Conservation (phyloP, 2,329 filamentous ascomycete species). For the Ascocoryne sarcoides region DNA sequence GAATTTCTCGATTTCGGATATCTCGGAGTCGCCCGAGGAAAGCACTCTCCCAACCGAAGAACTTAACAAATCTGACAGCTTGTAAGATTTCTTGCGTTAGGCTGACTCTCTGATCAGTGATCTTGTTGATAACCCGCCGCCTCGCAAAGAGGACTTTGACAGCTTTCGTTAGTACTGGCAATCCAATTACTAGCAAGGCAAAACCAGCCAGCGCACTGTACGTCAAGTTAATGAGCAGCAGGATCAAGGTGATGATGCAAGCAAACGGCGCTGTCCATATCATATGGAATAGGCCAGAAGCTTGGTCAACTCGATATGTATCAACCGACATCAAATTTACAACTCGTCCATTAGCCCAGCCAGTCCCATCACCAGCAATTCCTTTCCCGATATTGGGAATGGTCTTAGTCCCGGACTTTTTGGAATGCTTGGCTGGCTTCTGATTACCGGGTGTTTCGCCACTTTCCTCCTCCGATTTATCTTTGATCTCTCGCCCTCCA, state of each 20-base stretch:
- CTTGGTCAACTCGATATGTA: conserved; percentile 85
- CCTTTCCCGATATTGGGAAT: conserved; percentile 36
- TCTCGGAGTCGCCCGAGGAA: conserved; percentile 70
- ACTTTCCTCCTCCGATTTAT: conserved; percentile 33
- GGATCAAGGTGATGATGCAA: conserved; percentile 66
- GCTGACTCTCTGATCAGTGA: conserved; percentile 86
- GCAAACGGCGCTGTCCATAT: conserved; percentile 79
- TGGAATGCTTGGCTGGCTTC: not conserved
- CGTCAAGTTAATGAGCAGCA: conserved; percentile 78
- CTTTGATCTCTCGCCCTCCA: conserved; percentile 51
- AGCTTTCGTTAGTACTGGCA: conserved; percentile 68
- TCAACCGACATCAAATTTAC: conserved; percentile 93
- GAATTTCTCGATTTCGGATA: conserved; percentile 69
- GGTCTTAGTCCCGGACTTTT: conserved; percentile 25
- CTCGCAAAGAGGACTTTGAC: conserved; percentile 70
- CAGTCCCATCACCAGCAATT: conserved; percentile 60
- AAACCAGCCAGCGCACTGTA: conserved; percentile 90
- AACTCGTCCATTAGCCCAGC: conserved; percentile 89
- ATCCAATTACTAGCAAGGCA: conserved; percentile 65
- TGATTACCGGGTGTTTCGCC: not conserved
- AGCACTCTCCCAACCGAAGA: conserved; percentile 87
- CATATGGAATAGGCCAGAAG: conserved; percentile 82
- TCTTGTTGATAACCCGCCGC: conserved; percentile 76
- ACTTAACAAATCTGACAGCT: conserved; percentile 91
- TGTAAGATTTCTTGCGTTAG: conserved; percentile 88